Percentiles rank a stretch among this genome's conserved stretches.
These are phyloP conservation scores for Cladophialophora bantiana DNA, from an alignment of 2,329 filamentous ascomycete genomes.

Conservation along the genomic window DNA sequence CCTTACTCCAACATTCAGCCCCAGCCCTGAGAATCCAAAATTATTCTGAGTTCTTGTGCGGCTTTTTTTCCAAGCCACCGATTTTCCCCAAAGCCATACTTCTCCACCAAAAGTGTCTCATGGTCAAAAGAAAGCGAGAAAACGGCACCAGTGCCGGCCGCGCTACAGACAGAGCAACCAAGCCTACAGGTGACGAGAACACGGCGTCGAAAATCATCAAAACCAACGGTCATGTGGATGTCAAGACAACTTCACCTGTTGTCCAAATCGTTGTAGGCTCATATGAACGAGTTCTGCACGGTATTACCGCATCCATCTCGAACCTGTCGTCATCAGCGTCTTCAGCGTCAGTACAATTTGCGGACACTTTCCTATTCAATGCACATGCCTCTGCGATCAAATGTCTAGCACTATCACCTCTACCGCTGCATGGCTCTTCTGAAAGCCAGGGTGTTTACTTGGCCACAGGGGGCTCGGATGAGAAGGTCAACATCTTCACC, in stretches of 20 bases:
- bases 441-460: conserved; percentile 82
- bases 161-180: conserved; percentile 1
- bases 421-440: conserved; percentile 62
- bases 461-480: conserved; percentile 90
- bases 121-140: conserved; percentile 57
- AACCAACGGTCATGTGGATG: conserved; percentile 43
- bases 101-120: conserved; percentile 36
- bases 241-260: conserved; percentile 53
- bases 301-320: conserved; percentile 77
- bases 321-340: conserved; percentile 36
- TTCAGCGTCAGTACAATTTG: conserved; percentile 66
- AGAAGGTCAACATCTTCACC: conserved; percentile 93
- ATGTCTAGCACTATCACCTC: conserved; percentile 82
- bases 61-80: conserved; percentile 10
- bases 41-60: not conserved
- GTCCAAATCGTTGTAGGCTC: conserved; percentile 91
- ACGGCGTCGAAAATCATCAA: conserved; percentile 39
- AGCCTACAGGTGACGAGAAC: conserved; percentile 30
- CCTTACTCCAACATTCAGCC: not conserved
- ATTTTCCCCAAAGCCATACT: not conserved
- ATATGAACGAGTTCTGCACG: conserved; percentile 92
- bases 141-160: conserved; percentile 22
- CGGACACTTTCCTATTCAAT: conserved; percentile 94
- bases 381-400: conserved; percentile 90
- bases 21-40: not conserved